Percentiles rank a stretch among this genome's conserved stretches.
These are phyloP conservation scores for Emydomyces testavorans DNA, from an alignment of 2,329 filamentous ascomycete species.

Conservation along the genomic window DNA sequence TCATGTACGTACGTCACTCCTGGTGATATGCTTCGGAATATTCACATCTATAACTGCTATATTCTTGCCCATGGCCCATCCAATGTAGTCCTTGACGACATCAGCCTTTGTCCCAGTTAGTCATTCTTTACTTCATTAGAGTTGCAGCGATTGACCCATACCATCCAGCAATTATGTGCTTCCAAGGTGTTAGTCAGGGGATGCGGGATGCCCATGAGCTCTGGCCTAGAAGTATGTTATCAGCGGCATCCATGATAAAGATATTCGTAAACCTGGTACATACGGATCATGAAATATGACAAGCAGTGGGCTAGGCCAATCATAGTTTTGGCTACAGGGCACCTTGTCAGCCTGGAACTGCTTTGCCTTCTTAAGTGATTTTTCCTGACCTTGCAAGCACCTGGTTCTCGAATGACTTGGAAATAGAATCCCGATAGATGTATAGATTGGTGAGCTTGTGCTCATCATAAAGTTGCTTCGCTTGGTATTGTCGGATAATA, in stretches of 20 bases:
- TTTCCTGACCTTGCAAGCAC: slow-evolving; percentile 59
- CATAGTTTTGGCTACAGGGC: slow-evolving; percentile 48
- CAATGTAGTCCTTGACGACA: slow-evolving; percentile 65
- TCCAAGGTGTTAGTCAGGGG: slow-evolving; percentile 61
- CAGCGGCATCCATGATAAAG: neutral
- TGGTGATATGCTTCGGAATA: slow-evolving; percentile 64
- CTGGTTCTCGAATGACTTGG: slow-evolving; percentile 72
- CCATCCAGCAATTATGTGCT: slow-evolving; percentile 77
- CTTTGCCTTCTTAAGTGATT: neutral
- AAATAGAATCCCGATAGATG: slow-evolving; percentile 61
- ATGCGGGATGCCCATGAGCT: slow-evolving; percentile 56
- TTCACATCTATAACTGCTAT: slow-evolving; percentile 89
- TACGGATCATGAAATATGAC: slow-evolving; percentile 86
- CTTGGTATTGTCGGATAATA: slow-evolving; percentile 66
- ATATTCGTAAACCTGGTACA: slow-evolving; percentile 30
- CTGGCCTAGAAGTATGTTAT: slow-evolving; percentile 42
- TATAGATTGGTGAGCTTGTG: slow-evolving; percentile 69
- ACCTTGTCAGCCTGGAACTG: neutral
- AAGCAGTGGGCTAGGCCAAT: slow-evolving; percentile 55
- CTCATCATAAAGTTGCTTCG: slow-evolving; percentile 56
- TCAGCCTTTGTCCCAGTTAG: slow-evolving; percentile 53
- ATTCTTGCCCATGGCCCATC: slow-evolving; percentile 64
- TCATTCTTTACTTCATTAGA: slow-evolving; percentile 3
- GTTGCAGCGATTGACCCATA: slow-evolving; percentile 40
- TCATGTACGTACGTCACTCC: slow-evolving; percentile 43